Base-by-base conservation (phyloP, 495 filamentous ascomycete species). In the Aspergillus nanangensis region DNA sequence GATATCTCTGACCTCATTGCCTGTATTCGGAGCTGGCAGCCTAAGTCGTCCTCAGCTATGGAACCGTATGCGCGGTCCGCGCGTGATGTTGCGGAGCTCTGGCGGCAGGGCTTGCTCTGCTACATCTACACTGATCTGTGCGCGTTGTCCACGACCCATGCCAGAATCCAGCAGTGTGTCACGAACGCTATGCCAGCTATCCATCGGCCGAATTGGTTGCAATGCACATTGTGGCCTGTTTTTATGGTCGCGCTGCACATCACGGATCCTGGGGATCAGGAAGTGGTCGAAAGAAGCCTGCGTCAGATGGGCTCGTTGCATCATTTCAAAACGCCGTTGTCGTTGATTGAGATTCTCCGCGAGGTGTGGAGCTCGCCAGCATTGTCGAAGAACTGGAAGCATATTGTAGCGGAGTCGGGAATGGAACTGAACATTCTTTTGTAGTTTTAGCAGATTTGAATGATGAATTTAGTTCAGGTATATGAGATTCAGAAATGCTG, bases 361-460 rank as follows among this genome's bases (percentile, higher is more conserved):
- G 32, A 20, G 10, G 14, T 50, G 7, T 50, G 47, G 47, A 37
- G 38, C 3, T 11, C n/a, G 8, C 19, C 19, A n/a, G 41, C n/a
- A 44, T 18, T 14, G 23, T 31, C 18, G 8, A 15, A 17, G 20
- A 19, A 29, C 14, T 21, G 31, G 40, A 14, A 39, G 27, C 24
- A 19, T 32, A 2, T n/a, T 29, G 18, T 50, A 41, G 47, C 44
- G 47, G 22, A 37, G 21, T 3, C 31, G 27, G 47, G 47, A 13
- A 44, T 44, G 40, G 47, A 50, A 32, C 31, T 44, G 27, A 50
- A 50, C 27, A 50, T 50, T 32, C 13, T 50, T 13, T 15, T 50
- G 20, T 50, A 38, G 33, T 5, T 31, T 19, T 7, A 31, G 27
- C 27, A 31, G 27, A 7, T 31, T 13, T 31, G 8, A 31, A 31